Conservation (phyloP, 106 monocot genomes). For the Triglochin maritima region DNA sequence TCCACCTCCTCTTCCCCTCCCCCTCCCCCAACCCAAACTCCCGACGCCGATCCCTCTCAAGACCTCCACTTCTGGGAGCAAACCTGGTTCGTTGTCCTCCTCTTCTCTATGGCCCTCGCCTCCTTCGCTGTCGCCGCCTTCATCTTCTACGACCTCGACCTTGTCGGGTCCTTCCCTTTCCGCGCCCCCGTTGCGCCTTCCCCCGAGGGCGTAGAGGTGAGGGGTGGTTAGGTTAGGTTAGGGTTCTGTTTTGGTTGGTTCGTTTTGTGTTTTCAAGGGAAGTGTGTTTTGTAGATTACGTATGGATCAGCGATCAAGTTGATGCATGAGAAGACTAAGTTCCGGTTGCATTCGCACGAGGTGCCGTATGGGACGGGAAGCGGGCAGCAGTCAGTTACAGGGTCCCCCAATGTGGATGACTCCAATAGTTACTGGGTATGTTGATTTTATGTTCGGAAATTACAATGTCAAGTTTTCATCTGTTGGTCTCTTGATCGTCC, state of each 20-base stretch:
- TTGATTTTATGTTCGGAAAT: background rate
- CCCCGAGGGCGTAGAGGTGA: slow-evolving; percentile 46
- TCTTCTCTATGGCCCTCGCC: slow-evolving; percentile 44
- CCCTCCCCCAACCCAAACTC: background rate
- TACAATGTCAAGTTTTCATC: no score
- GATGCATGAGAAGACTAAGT: slow-evolving; percentile 85
- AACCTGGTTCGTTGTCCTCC: slow-evolving; percentile 42
- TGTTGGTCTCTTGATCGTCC: no score
- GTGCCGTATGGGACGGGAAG: slow-evolving; percentile 84
- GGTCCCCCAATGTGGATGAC: slow-evolving; percentile 64
- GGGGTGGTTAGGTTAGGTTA: background rate
- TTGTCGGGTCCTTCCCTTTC: slow-evolving; percentile 19
- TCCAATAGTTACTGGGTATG: slow-evolving; percentile 86
- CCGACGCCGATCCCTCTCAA: background rate
- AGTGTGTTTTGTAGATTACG: slow-evolving; percentile 34
- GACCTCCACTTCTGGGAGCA: slow-evolving; percentile 37
- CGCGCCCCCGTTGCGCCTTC: slow-evolving; percentile 21
- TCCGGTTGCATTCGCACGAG: slow-evolving; percentile 75
- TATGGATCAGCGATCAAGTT: slow-evolving; percentile 61
- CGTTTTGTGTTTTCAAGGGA: background rate
- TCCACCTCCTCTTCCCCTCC: background rate
- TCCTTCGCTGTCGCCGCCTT: slow-evolving; percentile 42
- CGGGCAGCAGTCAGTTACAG: slow-evolving; percentile 84
- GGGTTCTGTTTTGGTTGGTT: background rate
- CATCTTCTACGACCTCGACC: slow-evolving; percentile 36